Evolutionary conservation across 2,329 filamentous ascomycete genomes (phyloP).

Genomic region (Chaetomium globosum): DNA sequence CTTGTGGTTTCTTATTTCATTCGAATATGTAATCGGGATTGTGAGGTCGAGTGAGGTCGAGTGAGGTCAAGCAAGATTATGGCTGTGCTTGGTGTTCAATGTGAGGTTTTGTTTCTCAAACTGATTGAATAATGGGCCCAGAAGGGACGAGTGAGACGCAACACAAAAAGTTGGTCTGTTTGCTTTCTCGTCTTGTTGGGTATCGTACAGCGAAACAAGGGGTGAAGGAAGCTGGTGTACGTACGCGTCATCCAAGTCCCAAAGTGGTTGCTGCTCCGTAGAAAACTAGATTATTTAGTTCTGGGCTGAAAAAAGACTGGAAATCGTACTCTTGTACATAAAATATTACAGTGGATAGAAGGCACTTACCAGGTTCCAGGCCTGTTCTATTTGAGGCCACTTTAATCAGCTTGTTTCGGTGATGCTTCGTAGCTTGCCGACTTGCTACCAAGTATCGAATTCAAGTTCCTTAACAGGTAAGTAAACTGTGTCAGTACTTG

Average conservation of each 20-base stretch:
- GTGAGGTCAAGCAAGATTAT: not conserved
- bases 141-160: not conserved
- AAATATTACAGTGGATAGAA: not conserved
- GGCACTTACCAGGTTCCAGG: not conserved
- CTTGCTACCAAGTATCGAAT: too few relatives aligned
- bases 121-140: not conserved
- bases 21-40: not conserved
- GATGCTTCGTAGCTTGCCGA: not conserved
- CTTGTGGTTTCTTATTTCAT: not conserved
- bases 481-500: not conserved
- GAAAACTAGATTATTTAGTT: not conserved
- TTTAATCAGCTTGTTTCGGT: not conserved
- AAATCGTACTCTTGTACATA: not conserved
- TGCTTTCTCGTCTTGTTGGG: not conserved
- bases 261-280: not conserved
- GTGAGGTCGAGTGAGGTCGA: not conserved
- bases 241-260: not conserved
- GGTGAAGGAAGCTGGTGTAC: not conserved
- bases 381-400: not conserved
- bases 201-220: not conserved
- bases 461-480: not conserved
- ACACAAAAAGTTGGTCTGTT: not conserved
- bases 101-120: not conserved
- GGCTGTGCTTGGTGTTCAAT: not conserved
- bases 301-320: too few relatives aligned